These are phyloP conservation scores for Aspergillus kassunensis DNA, from an alignment of 495 filamentous ascomycete species.

Conservation along the genomic window DNA sequence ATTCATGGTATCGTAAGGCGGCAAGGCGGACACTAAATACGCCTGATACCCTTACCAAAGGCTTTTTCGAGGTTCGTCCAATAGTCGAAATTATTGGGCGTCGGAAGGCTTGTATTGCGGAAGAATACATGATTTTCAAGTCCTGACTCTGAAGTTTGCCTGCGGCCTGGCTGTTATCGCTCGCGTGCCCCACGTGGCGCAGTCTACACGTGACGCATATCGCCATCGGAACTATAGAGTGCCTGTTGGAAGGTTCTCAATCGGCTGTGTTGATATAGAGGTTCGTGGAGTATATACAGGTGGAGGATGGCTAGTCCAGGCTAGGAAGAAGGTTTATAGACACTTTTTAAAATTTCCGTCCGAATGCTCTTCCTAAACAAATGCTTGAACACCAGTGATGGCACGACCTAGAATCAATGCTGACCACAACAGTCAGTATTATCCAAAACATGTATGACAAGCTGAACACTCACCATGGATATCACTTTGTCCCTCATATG, in stretches of 20 bases:
- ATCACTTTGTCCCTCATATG: conserved; percentile 96
- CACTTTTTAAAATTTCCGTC: no score
- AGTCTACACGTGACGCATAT: conserved; percentile 22
- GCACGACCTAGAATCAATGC: conserved; percentile 66
- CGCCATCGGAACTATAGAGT: neutral
- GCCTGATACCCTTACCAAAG: neutral
- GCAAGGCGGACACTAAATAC: neutral
- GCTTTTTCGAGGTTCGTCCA: no score
- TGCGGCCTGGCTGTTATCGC: no score
- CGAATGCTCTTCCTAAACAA: conserved; percentile 46
- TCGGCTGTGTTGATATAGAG: neutral
- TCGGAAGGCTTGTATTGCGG: no score
- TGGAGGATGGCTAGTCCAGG: neutral
- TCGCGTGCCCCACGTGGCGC: conserved; percentile 14
- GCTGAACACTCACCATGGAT: conserved; percentile 71
- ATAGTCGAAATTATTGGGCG: no score
- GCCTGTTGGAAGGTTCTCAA: neutral
- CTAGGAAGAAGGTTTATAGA: no score
- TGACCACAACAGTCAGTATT: conserved; percentile 26
- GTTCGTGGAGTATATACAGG: conserved; percentile 11
- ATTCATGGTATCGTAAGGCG: neutral
- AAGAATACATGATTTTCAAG: no score
- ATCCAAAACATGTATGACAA: neutral
- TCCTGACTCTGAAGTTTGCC: no score
- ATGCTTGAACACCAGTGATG: conserved; percentile 67